Evolutionary conservation across 441 rosid species (phyloP), one percentile per base, ranked within the genome.

Genomic region (Iberis amara): DNA sequence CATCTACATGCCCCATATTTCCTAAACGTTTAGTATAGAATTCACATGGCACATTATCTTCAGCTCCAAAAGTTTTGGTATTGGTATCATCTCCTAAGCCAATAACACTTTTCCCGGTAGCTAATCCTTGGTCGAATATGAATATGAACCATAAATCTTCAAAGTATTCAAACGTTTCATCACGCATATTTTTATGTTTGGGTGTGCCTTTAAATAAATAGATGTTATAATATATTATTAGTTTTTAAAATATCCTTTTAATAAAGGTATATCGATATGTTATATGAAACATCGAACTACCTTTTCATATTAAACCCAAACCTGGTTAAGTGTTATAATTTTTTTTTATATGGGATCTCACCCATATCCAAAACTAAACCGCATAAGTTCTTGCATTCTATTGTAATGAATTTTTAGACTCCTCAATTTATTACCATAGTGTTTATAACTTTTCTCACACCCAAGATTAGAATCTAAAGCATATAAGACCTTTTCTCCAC

Each of bases 361-460:
- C 2, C 56, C 44, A 38, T 37, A 52, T 37, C 56, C 35, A 24
- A 6, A 52, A 38, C 56, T 52, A 9, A 11, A 38, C 35, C 21
- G 44, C 0, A 6, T 4, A 3, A 37, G 44, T 1, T 52, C 43
- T 23, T 51, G 55, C 33, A 37, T 37, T 8, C 18, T 36, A 8
- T 51, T 51, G 36, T 51, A 52, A 2, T 3, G 36, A 4, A 0
- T 46, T 12, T 5, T 46, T 2, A 46, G 28, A 46, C 4, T 28
- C 36, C 6, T 46, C 0, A 46, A 1, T 8, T 8, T 46, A 4
- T 2, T 46, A 2, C 3, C 5, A 46, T 46, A 46, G 2, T 46
- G 7, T 9, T 46, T 46, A 30, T 46, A 14, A 28, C 3, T 28
- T 46, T 46, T 46, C 8, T 27, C 2, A 8, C 36, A 46, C 3